These are phyloP conservation scores for Echinosophora koreensis DNA, from an alignment of 306 rosid species.

Conservation along the genomic window DNA sequence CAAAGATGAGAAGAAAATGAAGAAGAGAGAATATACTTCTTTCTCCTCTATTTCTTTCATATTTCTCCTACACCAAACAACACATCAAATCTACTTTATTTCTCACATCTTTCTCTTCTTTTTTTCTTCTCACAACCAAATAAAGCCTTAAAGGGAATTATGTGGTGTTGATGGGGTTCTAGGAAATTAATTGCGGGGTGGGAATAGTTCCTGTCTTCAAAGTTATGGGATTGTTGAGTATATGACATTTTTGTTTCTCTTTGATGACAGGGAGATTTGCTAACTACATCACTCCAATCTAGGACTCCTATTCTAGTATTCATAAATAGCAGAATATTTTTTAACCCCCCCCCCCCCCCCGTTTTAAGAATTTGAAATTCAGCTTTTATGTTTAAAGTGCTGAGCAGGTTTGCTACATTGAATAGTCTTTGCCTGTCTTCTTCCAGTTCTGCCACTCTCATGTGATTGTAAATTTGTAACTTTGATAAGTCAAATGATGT, in stretches of 20 bases:
- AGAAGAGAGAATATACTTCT: too few relatives aligned
- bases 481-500: slow-evolving; percentile 38
- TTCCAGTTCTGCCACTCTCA: slow-evolving; percentile 34
- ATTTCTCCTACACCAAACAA: too few relatives aligned
- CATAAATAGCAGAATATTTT: too few relatives aligned
- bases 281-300: slow-evolving; percentile 69
- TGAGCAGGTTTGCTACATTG: slow-evolving; percentile 41
- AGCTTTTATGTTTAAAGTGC: slow-evolving; percentile 33
- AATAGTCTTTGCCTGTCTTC: slow-evolving; percentile 33
- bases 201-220: not conserved
- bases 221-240: not conserved
- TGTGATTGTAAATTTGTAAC: slow-evolving; percentile 34
- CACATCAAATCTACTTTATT: too few relatives aligned
- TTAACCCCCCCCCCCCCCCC: too few relatives aligned
- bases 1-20: too few relatives aligned
- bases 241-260: slow-evolving; percentile 13
- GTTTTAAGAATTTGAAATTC: slow-evolving; percentile 38
- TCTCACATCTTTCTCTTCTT: not conserved
- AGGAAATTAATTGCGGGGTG: not conserved
- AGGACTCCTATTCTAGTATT: too few relatives aligned
- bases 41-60: too few relatives aligned
- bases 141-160: too few relatives aligned
- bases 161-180: not conserved
- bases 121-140: too few relatives aligned
- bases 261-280: slow-evolving; percentile 64